Evolutionary conservation across 768 basidiomycete species (phyloP).

Genomic region (Lentinula aciculospora): DNA sequence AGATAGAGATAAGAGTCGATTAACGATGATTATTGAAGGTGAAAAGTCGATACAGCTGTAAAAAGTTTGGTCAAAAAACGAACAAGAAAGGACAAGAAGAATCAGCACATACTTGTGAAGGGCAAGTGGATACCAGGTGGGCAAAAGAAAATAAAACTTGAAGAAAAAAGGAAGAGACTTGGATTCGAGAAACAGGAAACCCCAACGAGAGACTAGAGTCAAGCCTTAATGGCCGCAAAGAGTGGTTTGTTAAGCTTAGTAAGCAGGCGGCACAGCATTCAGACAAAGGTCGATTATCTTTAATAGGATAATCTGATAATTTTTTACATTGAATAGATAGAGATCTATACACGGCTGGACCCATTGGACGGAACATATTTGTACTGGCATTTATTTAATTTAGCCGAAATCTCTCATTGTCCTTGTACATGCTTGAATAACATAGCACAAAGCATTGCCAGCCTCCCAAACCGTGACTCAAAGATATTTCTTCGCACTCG

Average conservation of each 20-base stretch:
- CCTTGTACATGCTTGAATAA: no score
- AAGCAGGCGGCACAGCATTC: neutral
- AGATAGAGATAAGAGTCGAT: slow-evolving; percentile 11
- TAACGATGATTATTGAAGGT: slow-evolving; percentile 23
- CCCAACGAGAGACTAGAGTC: slow-evolving; percentile 24
- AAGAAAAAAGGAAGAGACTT: slow-evolving; percentile 10
- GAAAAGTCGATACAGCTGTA: slow-evolving; percentile 26
- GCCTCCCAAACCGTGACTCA: slow-evolving; percentile 17
- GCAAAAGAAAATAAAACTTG: slow-evolving; percentile 25
- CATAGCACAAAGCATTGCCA: neutral
- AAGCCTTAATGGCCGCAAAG: neutral
- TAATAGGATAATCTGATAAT: no score
- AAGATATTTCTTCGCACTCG: slow-evolving; percentile 83
- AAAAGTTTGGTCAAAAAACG: slow-evolving; percentile 11
- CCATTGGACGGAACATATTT: no score
- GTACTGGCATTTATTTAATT: no score
- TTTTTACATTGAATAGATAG: no score
- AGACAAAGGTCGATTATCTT: neutral
- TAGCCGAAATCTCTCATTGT: no score
- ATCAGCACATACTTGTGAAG: slow-evolving; percentile 11
- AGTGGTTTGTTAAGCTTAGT: neutral
- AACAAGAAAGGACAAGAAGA: neutral
- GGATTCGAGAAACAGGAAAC: slow-evolving; percentile 18
- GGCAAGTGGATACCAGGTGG: slow-evolving; percentile 14
- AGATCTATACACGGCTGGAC: no score